phyloP scores from a whole-genome alignment of 2,329 filamentous ascomycete genomes.

The Coleophoma eucalyptorum region DNA sequence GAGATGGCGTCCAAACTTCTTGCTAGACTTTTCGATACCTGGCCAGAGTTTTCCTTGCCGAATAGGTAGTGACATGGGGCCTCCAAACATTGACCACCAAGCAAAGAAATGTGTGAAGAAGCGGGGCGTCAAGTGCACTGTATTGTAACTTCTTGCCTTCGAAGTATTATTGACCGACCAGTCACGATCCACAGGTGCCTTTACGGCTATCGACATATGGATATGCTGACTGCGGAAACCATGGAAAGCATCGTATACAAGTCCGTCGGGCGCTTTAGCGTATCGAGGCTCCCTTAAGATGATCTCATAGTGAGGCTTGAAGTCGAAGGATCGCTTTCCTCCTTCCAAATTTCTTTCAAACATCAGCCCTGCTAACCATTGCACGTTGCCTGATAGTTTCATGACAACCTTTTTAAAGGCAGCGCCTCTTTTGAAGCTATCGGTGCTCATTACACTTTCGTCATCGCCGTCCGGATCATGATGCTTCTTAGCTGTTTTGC shows the following conservation, averaged over 20 bases:
- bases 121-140: slow-evolving; percentile 86
- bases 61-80: slow-evolving; percentile 89
- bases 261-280: slow-evolving; percentile 53
- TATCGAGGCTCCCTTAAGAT: slow-evolving; percentile 77
- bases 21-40: slow-evolving; percentile 91
- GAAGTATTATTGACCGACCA: slow-evolving; percentile 75
- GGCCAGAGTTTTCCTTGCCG: slow-evolving; percentile 91
- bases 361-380: slow-evolving; percentile 85
- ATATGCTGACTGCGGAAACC: slow-evolving; percentile 98
- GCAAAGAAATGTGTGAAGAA: slow-evolving; percentile 98
- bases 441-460: slow-evolving; percentile 50
- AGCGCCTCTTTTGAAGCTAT: slow-evolving; percentile 68
- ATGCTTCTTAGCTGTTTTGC: slow-evolving; percentile 38
- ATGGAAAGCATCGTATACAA: slow-evolving; percentile 83
- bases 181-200: slow-evolving; percentile 81
- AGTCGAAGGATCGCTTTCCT: slow-evolving; percentile 76
- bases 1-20: slow-evolving; percentile 95
- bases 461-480: slow-evolving; percentile 50
- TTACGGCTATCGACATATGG: slow-evolving; percentile 87
- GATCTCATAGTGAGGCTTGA: slow-evolving; percentile 89
- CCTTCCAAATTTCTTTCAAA: slow-evolving; percentile 80
- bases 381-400: slow-evolving; percentile 95
- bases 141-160: slow-evolving; percentile 89
- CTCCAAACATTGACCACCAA: slow-evolving; percentile 97
- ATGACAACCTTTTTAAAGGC: slow-evolving; percentile 97